Evolutionary conservation across 1,284 basidiomycete genomes (phyloP).

Genomic region (Rhodotorula sp.): DNA sequence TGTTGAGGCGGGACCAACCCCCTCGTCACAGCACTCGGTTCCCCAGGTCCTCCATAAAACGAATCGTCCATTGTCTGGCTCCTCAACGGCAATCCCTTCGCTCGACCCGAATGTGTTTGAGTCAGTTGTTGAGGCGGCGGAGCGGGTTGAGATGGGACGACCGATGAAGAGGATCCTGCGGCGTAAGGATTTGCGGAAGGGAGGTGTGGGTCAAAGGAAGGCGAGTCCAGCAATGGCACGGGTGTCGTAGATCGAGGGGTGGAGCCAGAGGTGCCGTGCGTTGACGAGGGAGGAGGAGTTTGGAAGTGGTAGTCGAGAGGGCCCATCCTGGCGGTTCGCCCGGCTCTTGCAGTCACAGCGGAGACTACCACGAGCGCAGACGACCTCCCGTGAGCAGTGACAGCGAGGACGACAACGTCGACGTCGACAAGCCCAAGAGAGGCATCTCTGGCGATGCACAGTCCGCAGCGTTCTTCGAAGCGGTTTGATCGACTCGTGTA

Average conservation of each 20-base stretch:
- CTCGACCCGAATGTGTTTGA: neutral
- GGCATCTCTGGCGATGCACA: too few species aligned
- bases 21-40: conserved; percentile 24
- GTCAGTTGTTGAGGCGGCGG: neutral
- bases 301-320: neutral
- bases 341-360: too few species aligned
- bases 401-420: too few species aligned
- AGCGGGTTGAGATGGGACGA: too few species aligned
- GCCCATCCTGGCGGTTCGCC: too few species aligned
- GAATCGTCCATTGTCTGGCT: conserved; percentile 30
- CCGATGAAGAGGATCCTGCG: too few species aligned
- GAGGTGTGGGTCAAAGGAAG: conserved; percentile 13
- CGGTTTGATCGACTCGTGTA: too few species aligned
- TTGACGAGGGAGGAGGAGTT: neutral
- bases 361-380: too few species aligned
- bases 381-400: too few species aligned
- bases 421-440: too few species aligned
- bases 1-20: conserved; percentile 14
- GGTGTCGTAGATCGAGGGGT: conserved; percentile 3
- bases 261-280: neutral
- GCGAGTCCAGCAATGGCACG: conserved; percentile 18
- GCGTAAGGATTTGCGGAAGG: neutral
- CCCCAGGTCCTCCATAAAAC: conserved; percentile 29
- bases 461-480: too few species aligned
- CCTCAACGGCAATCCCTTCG: conserved; percentile 20